Evolutionary conservation across 1,284 basidiomycete species (phyloP), one percentile per base, ranked within the genome.

Genomic region (Thecaphora thlaspeos): DNA sequence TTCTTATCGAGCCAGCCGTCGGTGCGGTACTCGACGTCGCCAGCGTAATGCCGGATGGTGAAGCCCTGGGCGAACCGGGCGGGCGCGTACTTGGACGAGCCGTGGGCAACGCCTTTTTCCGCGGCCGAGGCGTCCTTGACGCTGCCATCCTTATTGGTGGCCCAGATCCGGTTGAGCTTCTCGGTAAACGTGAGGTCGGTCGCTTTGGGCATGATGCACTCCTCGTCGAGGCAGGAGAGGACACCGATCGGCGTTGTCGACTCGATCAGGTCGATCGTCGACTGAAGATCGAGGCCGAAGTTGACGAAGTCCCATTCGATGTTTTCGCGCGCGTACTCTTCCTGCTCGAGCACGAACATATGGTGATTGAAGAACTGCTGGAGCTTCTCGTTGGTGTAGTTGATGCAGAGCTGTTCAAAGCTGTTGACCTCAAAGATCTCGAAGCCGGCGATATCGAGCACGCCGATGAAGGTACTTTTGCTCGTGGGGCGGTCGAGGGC

Each of bases 281-380:
- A 94, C 78, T 98, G 95, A 9, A 98, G 82, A 78, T 98, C 94
- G 43, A 97, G 83, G 17, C 94, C 95, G 78, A 99, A 99, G 81
- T 98, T 96, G 80, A 96, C 88, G 76, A 95, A 97, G 76, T 95
- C 88, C 95, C 95, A 99, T 59, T 94, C 87, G 78, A 99, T 99
- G 40, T 88, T 88, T 78, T 99, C 95, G 23, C 95, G 86, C 14
- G 91, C 85, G 80, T 99, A 98, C 79, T 99, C 95, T 77, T 99
- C 94, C 79, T 99, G 95, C 81, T 99, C 95, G 37, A 98, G 85
- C 14, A 96, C 92, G 79, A 99, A 98, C 95, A 98, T 98, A 80
- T 98, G 95, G 79, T 97, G 92, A 76, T 98, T 99, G 85, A 79
- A 78, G 55, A 78, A 78, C 44, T 79, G 75, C 51, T 77, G 75